phyloP scores from a whole-genome alignment of 2,329 filamentous ascomycete species.

The Monilinia vaccinii-corymbosi region DNA sequence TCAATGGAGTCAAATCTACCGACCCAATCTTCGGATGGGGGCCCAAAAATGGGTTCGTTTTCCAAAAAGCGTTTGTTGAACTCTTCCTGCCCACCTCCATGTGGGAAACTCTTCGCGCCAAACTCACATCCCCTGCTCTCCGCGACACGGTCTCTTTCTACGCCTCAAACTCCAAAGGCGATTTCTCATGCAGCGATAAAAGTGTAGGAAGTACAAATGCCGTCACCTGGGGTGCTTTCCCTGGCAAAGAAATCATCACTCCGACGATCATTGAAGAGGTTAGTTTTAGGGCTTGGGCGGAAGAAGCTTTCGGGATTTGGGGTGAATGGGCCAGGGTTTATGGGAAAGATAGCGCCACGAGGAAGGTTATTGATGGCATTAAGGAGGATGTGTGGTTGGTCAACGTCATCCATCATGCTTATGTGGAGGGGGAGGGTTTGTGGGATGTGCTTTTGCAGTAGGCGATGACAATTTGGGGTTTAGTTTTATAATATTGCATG shows the following conservation, averaged over 20 bases:
- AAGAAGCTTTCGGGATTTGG: conserved; percentile 96
- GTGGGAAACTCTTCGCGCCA: conserved; percentile 57
- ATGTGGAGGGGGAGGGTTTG: conserved; percentile 58
- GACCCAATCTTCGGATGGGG: conserved; percentile 89
- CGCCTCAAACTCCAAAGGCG: conserved; percentile 68
- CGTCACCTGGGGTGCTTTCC: conserved; percentile 94
- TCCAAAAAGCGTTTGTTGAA: conserved; percentile 97
- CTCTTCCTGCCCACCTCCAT: conserved; percentile 75
- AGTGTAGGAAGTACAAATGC: conserved; percentile 61
- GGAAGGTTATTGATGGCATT: conserved; percentile 58
- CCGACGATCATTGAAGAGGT: conserved; percentile 96
- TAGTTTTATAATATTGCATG: no score
- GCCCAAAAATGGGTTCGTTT: conserved; percentile 84
- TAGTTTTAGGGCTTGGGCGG: conserved; percentile 86
- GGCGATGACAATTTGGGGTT: not conserved
- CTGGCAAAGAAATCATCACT: conserved; percentile 90
- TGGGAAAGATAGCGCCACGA: conserved; percentile 54
- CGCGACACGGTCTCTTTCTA: conserved; percentile 75
- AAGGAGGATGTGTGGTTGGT: conserved; percentile 76
- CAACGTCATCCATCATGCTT: conserved; percentile 80
- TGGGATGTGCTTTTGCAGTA: conserved; percentile 54
- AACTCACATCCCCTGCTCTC: conserved; percentile 48
- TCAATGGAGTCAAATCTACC: conserved; percentile 72
- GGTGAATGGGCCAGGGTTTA: conserved; percentile 88
- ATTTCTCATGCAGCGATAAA: conserved; percentile 62